These are phyloP conservation scores for Poa pratensis DNA, from an alignment of 176 grass and related monocot species.

Conservation along the genomic window DNA sequence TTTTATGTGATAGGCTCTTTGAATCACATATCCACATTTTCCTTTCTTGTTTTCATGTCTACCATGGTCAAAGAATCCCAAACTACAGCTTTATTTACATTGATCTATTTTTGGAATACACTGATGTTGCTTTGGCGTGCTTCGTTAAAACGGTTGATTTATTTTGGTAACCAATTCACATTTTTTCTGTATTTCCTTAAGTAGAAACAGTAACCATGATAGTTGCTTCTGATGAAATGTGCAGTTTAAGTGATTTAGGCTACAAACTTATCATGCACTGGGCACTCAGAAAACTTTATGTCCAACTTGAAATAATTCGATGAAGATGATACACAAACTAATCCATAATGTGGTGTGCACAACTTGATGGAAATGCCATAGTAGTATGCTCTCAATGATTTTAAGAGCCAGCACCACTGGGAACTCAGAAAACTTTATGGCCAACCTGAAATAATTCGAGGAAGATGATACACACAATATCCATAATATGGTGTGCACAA, in stretches of 20 bases:
- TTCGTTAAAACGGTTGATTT: slow-evolving; percentile 14
- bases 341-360: background rate
- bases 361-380: background rate
- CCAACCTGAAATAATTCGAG: slow-evolving; percentile 22
- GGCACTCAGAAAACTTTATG: background rate
- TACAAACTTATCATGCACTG: background rate
- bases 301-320: slow-evolving; percentile 19
- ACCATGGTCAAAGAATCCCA: background rate
- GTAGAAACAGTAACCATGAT: slow-evolving; percentile 7
- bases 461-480: background rate
- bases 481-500: background rate
- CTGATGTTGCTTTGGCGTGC: slow-evolving; percentile 1
- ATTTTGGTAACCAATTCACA: background rate
- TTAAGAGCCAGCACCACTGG: background rate
- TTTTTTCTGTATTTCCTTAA: slow-evolving; percentile 4
- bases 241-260: background rate
- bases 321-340: background rate
- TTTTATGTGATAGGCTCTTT: background rate
- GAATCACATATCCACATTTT: background rate
- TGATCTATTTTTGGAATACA: slow-evolving; percentile 2
- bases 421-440: slow-evolving; percentile 6
- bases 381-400: background rate
- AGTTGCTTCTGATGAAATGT: slow-evolving; percentile 25
- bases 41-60: background rate
- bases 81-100: slow-evolving; percentile 27